A percentile compares a stretch with the other conserved stretches of the same genome.
Conservation (phyloP, 352 stramenopile genomes). For the Globisporangium parvum region DNA sequence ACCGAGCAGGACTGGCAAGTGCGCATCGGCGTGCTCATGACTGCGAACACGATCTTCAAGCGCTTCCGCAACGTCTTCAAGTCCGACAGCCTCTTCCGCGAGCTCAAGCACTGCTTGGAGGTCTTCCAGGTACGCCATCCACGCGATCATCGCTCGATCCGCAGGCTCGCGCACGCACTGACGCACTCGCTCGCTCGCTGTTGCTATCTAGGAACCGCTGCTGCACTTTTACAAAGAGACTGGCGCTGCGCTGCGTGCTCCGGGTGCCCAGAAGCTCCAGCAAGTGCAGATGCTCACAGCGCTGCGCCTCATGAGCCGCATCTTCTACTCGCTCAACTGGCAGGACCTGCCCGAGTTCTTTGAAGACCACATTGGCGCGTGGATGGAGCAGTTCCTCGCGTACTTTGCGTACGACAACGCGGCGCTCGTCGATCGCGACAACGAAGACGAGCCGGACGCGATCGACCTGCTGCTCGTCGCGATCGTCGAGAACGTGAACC, state of each 20-base stretch:
- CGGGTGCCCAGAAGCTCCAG: conserved; percentile 30
- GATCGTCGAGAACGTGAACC: conserved; percentile 97
- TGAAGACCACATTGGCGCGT: conserved; percentile 96
- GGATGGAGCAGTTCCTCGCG: conserved; percentile 95
- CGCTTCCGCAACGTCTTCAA: conserved; percentile 94
- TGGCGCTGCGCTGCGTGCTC: conserved; percentile 36
- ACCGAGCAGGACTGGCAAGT: conserved; percentile 87
- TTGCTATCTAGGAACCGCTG: conserved; percentile 38
- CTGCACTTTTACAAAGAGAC: conserved; percentile 77
- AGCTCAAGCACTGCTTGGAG: conserved; percentile 96
- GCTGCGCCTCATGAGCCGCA: conserved; percentile 92
- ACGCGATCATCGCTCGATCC: background rate
- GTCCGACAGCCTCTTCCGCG: conserved; percentile 91
- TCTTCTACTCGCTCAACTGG: conserved; percentile 99
- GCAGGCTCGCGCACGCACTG: no score
- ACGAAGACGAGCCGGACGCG: conserved; percentile 88
- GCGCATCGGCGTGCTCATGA: conserved; percentile 95
- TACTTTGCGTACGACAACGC: conserved; percentile 95
- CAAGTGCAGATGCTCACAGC: conserved; percentile 68
- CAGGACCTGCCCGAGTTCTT: conserved; percentile 98
- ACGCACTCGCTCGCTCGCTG: background rate
- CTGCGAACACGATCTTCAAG: conserved; percentile 99
- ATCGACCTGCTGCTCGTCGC: conserved; percentile 93
- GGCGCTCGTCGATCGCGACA: conserved; percentile 84
- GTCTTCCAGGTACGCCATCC: conserved; percentile 72